A percentile compares a stretch with the other conserved stretches of the same genome.
phyloP scores from a whole-genome alignment of 2,329 filamentous ascomycete genomes.

The Teratosphaeria pseudoeucalypti region DNA sequence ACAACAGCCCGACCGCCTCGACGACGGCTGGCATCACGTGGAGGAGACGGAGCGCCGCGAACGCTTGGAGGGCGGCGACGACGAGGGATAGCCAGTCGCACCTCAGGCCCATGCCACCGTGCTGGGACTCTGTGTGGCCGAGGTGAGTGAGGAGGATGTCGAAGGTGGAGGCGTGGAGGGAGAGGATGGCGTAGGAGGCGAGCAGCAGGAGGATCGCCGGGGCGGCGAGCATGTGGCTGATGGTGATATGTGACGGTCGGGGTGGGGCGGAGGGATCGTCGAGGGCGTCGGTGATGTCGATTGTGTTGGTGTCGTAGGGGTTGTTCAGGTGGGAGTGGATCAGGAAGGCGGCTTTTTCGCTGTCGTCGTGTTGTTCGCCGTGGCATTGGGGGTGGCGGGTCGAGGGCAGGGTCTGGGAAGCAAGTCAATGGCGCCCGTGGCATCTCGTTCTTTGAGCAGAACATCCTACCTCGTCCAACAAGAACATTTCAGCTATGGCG shows the following conservation, averaged over 20 bases:
- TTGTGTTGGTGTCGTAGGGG: constrained; percentile 27
- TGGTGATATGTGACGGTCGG: constrained; percentile 30
- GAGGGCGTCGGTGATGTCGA: constrained; percentile 25
- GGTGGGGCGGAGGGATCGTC: constrained; percentile 14
- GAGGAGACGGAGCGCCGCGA: constrained; percentile 31
- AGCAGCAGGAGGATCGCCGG: constrained; percentile 37
- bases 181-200: constrained; percentile 43
- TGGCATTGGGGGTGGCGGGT: neutral
- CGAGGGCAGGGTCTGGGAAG: constrained; percentile 9
- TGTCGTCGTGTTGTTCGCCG: constrained; percentile 21
- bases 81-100: constrained; percentile 35
- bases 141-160: constrained; percentile 39
- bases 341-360: constrained; percentile 39
- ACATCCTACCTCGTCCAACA: constrained; percentile 31
- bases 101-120: constrained; percentile 37
- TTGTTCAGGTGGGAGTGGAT: constrained; percentile 18
- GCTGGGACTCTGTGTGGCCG: constrained; percentile 34
- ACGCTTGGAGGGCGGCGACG: constrained; percentile 31
- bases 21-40: constrained; percentile 28
- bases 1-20: constrained; percentile 31
- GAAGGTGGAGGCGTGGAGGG: constrained; percentile 46
- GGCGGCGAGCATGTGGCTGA: constrained; percentile 35
- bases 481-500: constrained; percentile 28
- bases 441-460: neutral
- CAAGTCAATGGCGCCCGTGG: neutral